Base-by-base conservation (phyloP, 2,329 filamentous ascomycete species). In the Fusarium sp. region DNA sequence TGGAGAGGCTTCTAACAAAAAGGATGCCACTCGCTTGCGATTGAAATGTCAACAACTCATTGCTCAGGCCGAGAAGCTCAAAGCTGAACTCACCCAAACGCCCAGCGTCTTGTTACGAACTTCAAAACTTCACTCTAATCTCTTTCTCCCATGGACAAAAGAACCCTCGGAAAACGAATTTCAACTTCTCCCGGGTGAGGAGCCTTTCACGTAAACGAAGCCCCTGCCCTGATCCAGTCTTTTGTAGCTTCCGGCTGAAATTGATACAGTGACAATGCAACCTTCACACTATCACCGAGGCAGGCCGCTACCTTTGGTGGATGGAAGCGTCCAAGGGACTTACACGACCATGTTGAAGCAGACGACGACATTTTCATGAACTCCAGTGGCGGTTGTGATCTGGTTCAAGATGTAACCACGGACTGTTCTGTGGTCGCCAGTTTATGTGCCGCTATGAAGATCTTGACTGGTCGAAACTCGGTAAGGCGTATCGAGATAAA, bases 351-450 rank as follows among this genome's bases (percentile, higher is more conserved):
- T 14, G 46, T 65, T 12, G 59, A 79, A 76, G 71, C 71, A 39
- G 79, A 78, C 6, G 86, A 77, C 27, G 75, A 80, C 18, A 62
- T 85, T 18, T 83, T 88, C 15, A 93, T 93, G 90, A 81, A 83
- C 50, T 84, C 87, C 20, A 81, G 83, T 11, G 82, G 86, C 13
- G 86, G 88, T 18, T 90, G 93, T 68, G 95, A 99, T 81, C 87
- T 99, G 12, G 94, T 98, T 5, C 96, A 99, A 81, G 96, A 99
- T 81, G 91, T 97, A 65, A 95, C 95, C 9, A 97, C 95, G 1
- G 96, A 99, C 80, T 99, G 96, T 79, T 98, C 96, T 3, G 95
- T 99, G 7, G 95, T 99, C 33, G 96, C 96, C 20, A 98, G 96
- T 79, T 86, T 99, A 10, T 98, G 95, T 79, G 94, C 95, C 31